A percentile compares a stretch with the other conserved stretches of the same genome.
These are phyloP conservation scores for Polygonum aviculare DNA, from an alignment of 148 eudicot species.

Conservation along the genomic window DNA sequence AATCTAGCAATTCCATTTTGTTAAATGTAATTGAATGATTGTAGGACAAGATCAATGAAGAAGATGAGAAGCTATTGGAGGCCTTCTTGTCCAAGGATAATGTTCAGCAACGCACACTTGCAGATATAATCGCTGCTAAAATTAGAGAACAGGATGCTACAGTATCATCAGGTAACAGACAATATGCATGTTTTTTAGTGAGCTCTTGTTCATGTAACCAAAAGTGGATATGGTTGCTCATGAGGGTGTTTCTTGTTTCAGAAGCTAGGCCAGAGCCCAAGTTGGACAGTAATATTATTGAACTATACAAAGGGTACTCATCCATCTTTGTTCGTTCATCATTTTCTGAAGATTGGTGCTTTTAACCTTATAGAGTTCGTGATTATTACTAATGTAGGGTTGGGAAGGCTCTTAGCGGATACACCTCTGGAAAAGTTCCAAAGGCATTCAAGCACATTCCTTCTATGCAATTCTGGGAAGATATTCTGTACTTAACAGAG, in stretches of 20 bases:
- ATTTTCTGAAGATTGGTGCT: not conserved
- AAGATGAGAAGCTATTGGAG: conserved; percentile 72
- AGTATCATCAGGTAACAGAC: conserved; percentile 48
- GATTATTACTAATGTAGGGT: conserved; percentile 37
- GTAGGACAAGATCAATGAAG: conserved; percentile 66
- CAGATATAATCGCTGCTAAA: conserved; percentile 60
- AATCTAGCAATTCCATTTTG: not conserved
- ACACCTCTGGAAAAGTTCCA: conserved; percentile 76
- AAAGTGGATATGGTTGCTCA: not conserved
- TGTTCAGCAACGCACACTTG: conserved; percentile 61
- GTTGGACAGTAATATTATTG: conserved; percentile 54
- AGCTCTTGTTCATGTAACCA: not conserved
- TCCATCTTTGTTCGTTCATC: not conserved
- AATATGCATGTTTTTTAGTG: not conserved
- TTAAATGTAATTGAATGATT: not conserved
- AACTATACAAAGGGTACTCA: conserved; percentile 65
- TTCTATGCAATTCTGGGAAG: conserved; percentile 65
- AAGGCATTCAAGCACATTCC: conserved; percentile 78
- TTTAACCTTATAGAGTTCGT: not conserved
- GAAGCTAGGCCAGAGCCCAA: conserved; percentile 44
- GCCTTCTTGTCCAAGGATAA: conserved; percentile 58
- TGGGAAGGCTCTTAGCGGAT: conserved; percentile 61
- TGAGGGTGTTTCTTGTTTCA: conserved; percentile 15
- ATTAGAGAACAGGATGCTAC: conserved; percentile 58
- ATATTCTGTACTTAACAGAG: conserved; percentile 72